phyloP scores from a whole-genome alignment of 768 basidiomycete species.

The Pholiota conissans region DNA sequence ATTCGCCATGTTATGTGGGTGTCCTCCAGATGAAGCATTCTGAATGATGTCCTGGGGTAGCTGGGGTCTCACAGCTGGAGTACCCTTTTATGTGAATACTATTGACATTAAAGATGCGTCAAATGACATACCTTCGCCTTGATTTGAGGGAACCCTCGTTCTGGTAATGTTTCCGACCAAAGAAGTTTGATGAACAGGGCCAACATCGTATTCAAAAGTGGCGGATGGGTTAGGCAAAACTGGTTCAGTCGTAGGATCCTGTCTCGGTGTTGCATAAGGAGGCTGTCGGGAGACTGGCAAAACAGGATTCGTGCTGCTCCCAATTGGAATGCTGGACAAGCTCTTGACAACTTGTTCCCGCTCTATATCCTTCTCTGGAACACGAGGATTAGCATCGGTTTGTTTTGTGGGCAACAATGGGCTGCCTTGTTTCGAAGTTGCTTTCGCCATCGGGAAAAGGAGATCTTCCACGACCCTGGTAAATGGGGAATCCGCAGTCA shows the following conservation, averaged over 20 bases:
- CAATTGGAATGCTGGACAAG: not conserved
- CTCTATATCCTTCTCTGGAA: not conserved
- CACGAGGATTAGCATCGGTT: not conserved
- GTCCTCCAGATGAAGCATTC: not conserved
- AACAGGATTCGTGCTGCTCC: not conserved
- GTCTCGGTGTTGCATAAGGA: not conserved
- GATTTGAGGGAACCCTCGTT: not conserved
- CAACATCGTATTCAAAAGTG: not conserved
- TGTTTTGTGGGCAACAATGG: not conserved
- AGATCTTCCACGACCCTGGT: not conserved
- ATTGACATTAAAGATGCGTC: not conserved
- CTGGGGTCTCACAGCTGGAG: no score
- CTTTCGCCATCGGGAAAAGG: not conserved
- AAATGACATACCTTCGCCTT: not conserved
- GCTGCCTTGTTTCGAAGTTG: not conserved
- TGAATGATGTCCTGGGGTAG: not conserved
- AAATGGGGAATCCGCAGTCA: not conserved
- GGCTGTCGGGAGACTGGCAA: not conserved
- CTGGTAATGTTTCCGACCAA: not conserved
- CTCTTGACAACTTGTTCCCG: not conserved
- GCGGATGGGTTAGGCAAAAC: not conserved
- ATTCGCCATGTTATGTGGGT: not conserved
- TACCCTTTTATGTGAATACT: not conserved
- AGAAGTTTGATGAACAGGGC: not conserved
- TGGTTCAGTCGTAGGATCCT: not conserved